These are phyloP conservation scores for Articulospora tetracladia DNA, from an alignment of 495 filamentous ascomycete species.

Conservation along the genomic window DNA sequence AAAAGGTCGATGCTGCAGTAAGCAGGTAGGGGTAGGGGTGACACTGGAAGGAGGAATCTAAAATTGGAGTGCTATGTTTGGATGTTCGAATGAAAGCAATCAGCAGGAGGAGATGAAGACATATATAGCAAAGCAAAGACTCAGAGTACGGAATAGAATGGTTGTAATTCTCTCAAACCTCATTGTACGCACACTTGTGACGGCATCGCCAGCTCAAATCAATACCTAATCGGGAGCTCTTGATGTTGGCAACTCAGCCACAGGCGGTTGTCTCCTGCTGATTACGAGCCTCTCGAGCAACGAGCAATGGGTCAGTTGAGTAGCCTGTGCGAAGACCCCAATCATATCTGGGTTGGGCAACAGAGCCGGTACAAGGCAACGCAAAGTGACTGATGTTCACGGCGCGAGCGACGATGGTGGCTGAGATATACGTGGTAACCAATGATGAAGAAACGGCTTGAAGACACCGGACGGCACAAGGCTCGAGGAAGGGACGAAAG, in stretches of 20 bases:
- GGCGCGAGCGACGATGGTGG: neutral
- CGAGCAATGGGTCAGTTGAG: neutral
- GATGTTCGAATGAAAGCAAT: neutral
- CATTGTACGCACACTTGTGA: neutral
- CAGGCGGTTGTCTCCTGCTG: neutral
- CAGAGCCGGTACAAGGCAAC: too few species aligned
- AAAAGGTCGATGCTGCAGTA: neutral
- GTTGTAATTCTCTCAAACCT: neutral
- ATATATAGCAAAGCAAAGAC: conserved; percentile 5
- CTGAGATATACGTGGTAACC: neutral
- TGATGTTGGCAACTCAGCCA: conserved; percentile 2
- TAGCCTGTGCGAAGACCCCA: neutral
- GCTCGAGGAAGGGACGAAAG: too few species aligned
- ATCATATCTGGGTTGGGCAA: too few species aligned
- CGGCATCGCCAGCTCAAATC: neutral
- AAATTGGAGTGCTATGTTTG: too few species aligned
- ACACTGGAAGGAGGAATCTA: neutral
- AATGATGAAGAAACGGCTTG: neutral
- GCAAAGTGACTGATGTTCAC: neutral
- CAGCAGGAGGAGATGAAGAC: neutral
- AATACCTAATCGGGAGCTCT: neutral
- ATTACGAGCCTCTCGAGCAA: neutral
- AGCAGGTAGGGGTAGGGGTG: neutral
- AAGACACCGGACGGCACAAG: too few species aligned
- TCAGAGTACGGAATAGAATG: too few species aligned